phyloP scores from a whole-genome alignment of 306 rosid genomes.

The Pueraria montana region DNA sequence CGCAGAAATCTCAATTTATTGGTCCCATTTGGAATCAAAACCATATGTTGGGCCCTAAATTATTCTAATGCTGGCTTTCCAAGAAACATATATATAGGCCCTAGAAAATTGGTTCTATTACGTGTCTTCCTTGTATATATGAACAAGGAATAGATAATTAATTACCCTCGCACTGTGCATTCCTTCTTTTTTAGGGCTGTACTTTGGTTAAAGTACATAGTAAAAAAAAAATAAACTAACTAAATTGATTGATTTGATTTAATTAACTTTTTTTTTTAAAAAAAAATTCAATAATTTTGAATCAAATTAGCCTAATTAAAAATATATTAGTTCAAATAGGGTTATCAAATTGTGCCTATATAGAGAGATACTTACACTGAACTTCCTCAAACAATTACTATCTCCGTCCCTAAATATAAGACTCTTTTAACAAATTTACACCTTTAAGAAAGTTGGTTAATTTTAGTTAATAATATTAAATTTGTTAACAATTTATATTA shows the following conservation, averaged over 20 bases:
- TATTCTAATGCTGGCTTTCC: constrained; percentile 50
- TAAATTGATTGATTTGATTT: no score
- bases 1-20: constrained; percentile 4
- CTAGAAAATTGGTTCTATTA: background rate
- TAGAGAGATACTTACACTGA: background rate
- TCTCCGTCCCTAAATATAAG: no score
- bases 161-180: background rate
- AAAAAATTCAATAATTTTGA: no score
- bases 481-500: no score
- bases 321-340: no score
- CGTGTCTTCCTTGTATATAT: background rate
- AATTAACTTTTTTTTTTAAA: no score
- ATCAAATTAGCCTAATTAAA: no score
- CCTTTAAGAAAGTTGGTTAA: no score
- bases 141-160: background rate
- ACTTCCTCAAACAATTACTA: background rate
- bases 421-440: no score
- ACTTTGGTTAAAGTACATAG: background rate
- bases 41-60: constrained; percentile 39
- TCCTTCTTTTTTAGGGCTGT: background rate
- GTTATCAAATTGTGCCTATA: no score
- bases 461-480: no score
- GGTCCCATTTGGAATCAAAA: constrained; percentile 46
- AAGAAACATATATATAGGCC: constrained; percentile 9
- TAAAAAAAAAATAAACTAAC: background rate